Percentiles rank a stretch among this genome's conserved stretches.
Conservation (phyloP, 2,329 filamentous ascomycete genomes). For the Pseudogymnoascus sp. region DNA sequence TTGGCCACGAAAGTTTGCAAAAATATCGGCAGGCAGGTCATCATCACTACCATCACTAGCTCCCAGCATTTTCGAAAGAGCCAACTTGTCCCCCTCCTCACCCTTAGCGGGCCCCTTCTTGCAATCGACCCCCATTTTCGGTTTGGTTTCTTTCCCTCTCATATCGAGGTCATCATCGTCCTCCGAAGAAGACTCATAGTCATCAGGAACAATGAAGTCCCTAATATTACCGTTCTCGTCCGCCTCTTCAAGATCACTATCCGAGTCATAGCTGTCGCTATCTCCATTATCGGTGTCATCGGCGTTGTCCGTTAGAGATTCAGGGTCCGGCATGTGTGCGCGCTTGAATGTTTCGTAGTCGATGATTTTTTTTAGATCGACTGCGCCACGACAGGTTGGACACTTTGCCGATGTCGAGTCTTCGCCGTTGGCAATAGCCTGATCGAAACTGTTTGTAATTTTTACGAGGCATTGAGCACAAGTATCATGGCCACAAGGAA, state of each 20-base stretch:
- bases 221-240: conserved; percentile 37
- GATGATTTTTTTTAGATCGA: conserved; percentile 63
- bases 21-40: conserved; percentile 1
- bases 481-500: conserved; percentile 75
- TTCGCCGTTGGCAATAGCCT: conserved; percentile 50
- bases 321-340: conserved; percentile 54
- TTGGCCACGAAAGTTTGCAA: background rate
- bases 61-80: background rate
- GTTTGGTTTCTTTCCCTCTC: conserved; percentile 10
- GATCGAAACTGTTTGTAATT: conserved; percentile 52
- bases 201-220: conserved; percentile 48
- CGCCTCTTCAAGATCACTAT: conserved; percentile 33
- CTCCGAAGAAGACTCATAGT: conserved; percentile 28
- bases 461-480: conserved; percentile 69
- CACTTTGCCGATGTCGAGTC: conserved; percentile 47
- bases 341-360: conserved; percentile 66
- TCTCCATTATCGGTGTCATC: conserved; percentile 19
- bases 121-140: background rate
- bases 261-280: conserved; percentile 27
- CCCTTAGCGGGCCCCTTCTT: background rate
- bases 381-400: conserved; percentile 62
- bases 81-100: background rate
- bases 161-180: conserved; percentile 14
- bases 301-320: conserved; percentile 24
- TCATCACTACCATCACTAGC: background rate